Evolutionary conservation across 805 yeast species (phyloP), one percentile per base, ranked within the genome.

Genomic region (Starmerella bombi): DNA sequence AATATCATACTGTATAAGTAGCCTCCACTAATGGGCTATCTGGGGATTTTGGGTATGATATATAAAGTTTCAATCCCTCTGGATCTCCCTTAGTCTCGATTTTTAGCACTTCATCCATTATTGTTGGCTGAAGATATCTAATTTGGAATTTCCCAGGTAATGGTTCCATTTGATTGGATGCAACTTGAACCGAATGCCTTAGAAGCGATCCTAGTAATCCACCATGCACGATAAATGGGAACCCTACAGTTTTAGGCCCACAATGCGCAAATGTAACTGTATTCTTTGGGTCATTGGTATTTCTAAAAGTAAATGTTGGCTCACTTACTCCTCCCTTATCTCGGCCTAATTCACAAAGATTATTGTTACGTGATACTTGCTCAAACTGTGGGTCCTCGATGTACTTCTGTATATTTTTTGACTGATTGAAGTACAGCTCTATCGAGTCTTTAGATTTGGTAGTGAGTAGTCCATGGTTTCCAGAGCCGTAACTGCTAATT

Each of bases 151-250:
- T 36, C 12, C 50, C 50, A 12, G 25, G 20, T 22, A 20, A 23
- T 9, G 45, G 21, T 5, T 36, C 48, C 12, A 25, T 67, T 16
- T 34, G 17, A 3, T 44, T 73, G 42, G 69, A 64, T 38, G 77
- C 67, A 48, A 76, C 75, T 61, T 77, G 70, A 5, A 80, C 69
- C 50, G 85, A 94, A 53, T 83, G 91, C 25, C 27, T 29, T 40
- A 84, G 61, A 1, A 85, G 62, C 0, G 93, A 77, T 7, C 86
- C 93, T 23, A 85, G 57, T 22, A 86, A 72, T 0, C 96, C 96
- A 3, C 96, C 96, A 56, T 85, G 96, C 3, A 83, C 70, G 16
- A 86, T 61, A 51, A 82, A 77, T 2, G 95, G 96, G 56, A 79
- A 85, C 1, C 96, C 96, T 32, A 88, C 76, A 17, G 85, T 59